These are phyloP conservation scores for Allium sativum DNA, from an alignment of 106 monocot species.

Conservation along the genomic window DNA sequence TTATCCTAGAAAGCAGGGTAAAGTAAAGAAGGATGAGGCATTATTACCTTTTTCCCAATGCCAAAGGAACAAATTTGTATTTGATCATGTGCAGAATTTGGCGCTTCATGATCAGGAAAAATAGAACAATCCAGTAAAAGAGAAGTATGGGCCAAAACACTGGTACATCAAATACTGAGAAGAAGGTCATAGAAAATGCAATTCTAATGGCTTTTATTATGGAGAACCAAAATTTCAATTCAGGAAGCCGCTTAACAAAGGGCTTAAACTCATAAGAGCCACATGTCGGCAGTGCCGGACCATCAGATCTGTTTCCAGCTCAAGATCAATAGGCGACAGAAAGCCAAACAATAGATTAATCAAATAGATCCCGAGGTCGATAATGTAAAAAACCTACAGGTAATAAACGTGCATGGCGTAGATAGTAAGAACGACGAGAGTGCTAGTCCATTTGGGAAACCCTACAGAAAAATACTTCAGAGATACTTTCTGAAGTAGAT, in stretches of 20 bases:
- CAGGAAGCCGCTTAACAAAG: constrained; percentile 69
- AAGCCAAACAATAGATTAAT: constrained; percentile 61
- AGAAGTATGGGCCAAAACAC: constrained; percentile 69
- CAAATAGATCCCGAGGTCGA: constrained; percentile 57
- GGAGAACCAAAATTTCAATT: constrained; percentile 74
- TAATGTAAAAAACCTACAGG: constrained; percentile 60
- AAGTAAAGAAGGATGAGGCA: not conserved
- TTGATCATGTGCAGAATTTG: constrained; percentile 73
- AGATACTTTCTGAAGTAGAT: too few relatives aligned
- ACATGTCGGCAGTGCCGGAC: constrained; percentile 49
- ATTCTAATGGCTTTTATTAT: constrained; percentile 56
- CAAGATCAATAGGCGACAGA: constrained; percentile 70
- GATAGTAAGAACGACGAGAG: constrained; percentile 26
- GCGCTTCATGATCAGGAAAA: constrained; percentile 61
- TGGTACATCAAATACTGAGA: constrained; percentile 64
- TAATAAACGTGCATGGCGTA: constrained; percentile 48
- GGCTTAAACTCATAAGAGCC: constrained; percentile 85
- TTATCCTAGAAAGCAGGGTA: not conserved
- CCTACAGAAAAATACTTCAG: too few relatives aligned
- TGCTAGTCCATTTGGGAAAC: constrained; percentile 43
- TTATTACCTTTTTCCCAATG: constrained; percentile 51
- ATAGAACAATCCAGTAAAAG: constrained; percentile 62
- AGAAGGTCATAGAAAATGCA: constrained; percentile 67
- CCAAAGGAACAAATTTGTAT: constrained; percentile 56
- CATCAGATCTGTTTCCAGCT: constrained; percentile 39